A percentile compares a stretch with the other conserved stretches of the same genome.
Conservation (phyloP, 2,329 filamentous ascomycete genomes). For the Blastomyces parvus region DNA sequence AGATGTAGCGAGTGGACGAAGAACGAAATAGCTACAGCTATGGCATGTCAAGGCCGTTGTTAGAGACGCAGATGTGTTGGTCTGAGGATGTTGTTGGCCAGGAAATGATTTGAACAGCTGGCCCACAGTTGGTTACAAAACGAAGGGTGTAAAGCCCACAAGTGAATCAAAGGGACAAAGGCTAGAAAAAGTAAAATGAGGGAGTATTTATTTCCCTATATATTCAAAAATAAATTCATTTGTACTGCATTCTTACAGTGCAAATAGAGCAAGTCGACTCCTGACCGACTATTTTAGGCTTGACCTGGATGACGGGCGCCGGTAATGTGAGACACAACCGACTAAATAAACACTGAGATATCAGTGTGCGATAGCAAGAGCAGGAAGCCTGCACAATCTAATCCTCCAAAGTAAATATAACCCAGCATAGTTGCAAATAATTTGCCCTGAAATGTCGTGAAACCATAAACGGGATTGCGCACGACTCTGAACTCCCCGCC, state of each 20-base stretch:
- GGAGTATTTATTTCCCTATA: neutral
- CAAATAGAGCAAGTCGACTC: neutral
- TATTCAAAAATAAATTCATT: neutral
- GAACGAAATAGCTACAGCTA: neutral
- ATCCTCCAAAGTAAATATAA: neutral
- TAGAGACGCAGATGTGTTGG: too few relatives aligned
- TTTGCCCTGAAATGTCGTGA: neutral
- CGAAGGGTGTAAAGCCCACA: neutral
- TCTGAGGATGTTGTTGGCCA: neutral
- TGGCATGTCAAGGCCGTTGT: neutral
- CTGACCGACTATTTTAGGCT: neutral
- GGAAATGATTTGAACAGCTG: neutral
- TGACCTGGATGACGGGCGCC: neutral
- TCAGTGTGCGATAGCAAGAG: neutral
- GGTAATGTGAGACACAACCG: neutral
- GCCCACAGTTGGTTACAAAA: neutral
- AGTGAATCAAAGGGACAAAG: neutral
- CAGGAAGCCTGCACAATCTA: neutral
- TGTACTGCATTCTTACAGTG: neutral
- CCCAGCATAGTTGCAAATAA: neutral
- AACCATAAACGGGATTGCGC: neutral
- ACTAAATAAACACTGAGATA: neutral
- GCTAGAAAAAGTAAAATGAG: neutral
- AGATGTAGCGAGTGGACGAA: neutral
- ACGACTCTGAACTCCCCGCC: neutral